Conservation (phyloP, 371 early-diverging fungal genomes). For the Dinochytrium kinnereticum region DNA sequence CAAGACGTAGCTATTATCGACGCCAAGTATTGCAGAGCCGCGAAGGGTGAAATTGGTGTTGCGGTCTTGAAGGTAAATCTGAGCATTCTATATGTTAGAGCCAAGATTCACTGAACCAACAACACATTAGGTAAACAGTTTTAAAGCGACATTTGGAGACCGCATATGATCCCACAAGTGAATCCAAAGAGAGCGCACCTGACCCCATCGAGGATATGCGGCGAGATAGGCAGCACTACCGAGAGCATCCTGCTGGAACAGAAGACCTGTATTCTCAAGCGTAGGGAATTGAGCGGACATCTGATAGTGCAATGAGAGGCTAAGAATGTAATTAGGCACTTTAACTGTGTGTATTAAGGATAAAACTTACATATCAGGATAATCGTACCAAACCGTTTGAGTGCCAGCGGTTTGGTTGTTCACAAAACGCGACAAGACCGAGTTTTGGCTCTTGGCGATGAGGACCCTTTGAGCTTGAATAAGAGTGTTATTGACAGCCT, state of each 20-base stretch:
- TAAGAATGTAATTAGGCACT: too few relatives aligned
- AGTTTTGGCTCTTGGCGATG: not conserved
- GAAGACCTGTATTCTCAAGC: not conserved
- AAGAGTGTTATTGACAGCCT: slow-evolving; percentile 8
- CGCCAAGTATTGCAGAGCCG: not conserved
- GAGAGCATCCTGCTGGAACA: not conserved
- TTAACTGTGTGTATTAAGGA: too few relatives aligned
- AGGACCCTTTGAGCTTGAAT: not conserved
- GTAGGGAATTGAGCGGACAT: not conserved
- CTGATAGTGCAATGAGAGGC: slow-evolving; percentile 2
- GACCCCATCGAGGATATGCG: not conserved
- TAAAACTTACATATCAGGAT: not conserved
- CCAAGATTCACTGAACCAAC: not conserved
- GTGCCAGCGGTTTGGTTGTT: not conserved
- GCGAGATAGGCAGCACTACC: not conserved
- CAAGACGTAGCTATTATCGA: not conserved
- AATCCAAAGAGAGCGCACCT: not conserved
- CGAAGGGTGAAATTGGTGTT: not conserved
- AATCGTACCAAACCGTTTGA: not conserved
- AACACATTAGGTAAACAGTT: not conserved
- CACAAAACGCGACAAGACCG: not conserved
- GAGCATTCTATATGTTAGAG: not conserved
- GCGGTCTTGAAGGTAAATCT: slow-evolving; percentile 10
- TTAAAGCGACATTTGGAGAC: not conserved
- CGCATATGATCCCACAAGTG: not conserved